A percentile compares a stretch with the other conserved stretches of the same genome.
Conservation (phyloP, 805 yeast genomes). For the Candida ponderosae region DNA sequence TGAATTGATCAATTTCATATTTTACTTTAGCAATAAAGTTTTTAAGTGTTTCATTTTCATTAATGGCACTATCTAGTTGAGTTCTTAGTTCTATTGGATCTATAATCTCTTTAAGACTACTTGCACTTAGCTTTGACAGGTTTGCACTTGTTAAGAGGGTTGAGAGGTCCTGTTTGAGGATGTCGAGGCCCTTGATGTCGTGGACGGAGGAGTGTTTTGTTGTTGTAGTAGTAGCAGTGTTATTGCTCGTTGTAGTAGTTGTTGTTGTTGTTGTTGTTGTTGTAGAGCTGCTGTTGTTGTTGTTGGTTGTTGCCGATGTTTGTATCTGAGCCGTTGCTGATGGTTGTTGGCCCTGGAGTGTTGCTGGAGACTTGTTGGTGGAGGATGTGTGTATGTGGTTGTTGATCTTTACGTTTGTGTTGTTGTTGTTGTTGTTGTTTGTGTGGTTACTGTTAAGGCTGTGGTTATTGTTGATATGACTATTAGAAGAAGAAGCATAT, state of each 20-base stretch:
- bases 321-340: no score
- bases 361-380: no score
- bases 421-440: no score
- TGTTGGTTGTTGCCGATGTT: slow-evolving; percentile 3
- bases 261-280: slow-evolving; percentile 1
- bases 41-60: slow-evolving; percentile 36
- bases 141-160: slow-evolving; percentile 3
- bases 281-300: not conserved
- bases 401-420: no score
- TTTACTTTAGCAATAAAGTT: slow-evolving; percentile 31
- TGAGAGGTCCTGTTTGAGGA: not conserved
- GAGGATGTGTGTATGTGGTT: no score
- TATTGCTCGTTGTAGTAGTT: not conserved
- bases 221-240: not conserved
- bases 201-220: not conserved
- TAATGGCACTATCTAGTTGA: slow-evolving; percentile 33
- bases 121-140: slow-evolving; percentile 4
- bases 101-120: slow-evolving; percentile 13
- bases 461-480: no score
- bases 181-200: not conserved
- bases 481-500: no score
- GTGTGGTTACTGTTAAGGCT: no score
- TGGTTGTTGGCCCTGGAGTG: no score
- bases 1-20: slow-evolving; percentile 24
- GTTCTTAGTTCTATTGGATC: slow-evolving; percentile 22